These are phyloP conservation scores for Fraxinus floribunda DNA, from an alignment of 305 asterid species.

Conservation along the genomic window DNA sequence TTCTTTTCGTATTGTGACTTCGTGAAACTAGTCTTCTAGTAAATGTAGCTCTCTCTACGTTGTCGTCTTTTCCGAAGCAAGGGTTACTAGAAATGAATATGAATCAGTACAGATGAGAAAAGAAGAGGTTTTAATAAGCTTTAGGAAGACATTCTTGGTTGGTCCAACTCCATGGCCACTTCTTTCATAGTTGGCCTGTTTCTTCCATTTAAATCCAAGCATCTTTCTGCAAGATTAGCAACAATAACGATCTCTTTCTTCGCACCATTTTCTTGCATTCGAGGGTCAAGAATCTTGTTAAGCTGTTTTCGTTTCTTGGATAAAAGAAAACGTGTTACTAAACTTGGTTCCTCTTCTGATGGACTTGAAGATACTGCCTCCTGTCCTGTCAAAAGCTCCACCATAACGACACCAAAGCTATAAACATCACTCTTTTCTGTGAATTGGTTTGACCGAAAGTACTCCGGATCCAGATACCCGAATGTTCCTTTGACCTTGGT, in stretches of 20 bases:
- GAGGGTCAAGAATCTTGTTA: slow-evolving; percentile 29
- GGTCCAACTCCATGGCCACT: slow-evolving; percentile 34
- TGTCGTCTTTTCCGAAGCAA: neutral
- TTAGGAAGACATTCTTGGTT: neutral
- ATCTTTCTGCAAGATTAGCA: slow-evolving; percentile 30
- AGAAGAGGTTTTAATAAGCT: neutral
- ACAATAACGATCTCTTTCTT: slow-evolving; percentile 22
- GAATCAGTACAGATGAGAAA: neutral
- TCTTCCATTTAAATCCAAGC: slow-evolving; percentile 35
- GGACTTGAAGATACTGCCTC: slow-evolving; percentile 26
- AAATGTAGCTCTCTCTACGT: neutral
- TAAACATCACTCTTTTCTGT: slow-evolving; percentile 44
- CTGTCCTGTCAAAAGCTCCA: slow-evolving; percentile 35
- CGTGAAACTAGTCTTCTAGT: neutral
- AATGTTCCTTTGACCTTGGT: slow-evolving; percentile 41
- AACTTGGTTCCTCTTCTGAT: slow-evolving; percentile 31
- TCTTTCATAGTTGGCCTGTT: slow-evolving; percentile 36
- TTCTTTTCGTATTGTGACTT: neutral
- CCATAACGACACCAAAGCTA: slow-evolving; percentile 39
- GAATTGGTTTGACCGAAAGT: slow-evolving; percentile 33
- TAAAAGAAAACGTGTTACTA: slow-evolving; percentile 30
- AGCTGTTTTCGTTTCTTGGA: slow-evolving; percentile 27
- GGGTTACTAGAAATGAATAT: neutral
- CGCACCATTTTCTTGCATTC: slow-evolving; percentile 25
- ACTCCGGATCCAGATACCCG: slow-evolving; percentile 41